Evolutionary conservation across 2,329 filamentous ascomycete genomes (phyloP), one percentile per base, ranked within the genome.

Genomic region (Fusarium sp.): DNA sequence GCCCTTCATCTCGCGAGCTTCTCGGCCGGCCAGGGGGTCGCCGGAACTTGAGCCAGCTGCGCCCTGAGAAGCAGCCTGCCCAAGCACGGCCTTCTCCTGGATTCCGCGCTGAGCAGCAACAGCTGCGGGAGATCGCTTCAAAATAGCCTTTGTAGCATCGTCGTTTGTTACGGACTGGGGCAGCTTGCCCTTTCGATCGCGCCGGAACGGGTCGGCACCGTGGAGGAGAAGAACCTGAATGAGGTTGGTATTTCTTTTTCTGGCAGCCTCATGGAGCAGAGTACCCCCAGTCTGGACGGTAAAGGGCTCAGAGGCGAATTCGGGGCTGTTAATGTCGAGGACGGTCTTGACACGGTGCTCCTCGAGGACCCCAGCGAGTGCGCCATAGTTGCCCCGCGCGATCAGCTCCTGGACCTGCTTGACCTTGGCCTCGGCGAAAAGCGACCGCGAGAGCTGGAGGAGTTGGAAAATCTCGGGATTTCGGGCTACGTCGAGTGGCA

Each of bases 111-210:
- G 96, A 1, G 96, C 96, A 13, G 93, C 94, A 7, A 96, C 93
- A 6, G 96, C 96, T 11, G 96, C 96, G 6, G 96, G 96, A 0
- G 95, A 98, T 75, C 90, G 93, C 82, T 98, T 99, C 51, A 99
- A 83, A 76, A 99, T 95, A 9, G 91, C 89, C 63, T 91, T 89
- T 14, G 93, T 97, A 64, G 88, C 88, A 76, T 99, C 96, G 78
- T 99, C 96, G 77, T 96, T 97, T 57, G 96, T 98, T 49, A 97
- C 91, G 79, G 97, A 95, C 77, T 99, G 96, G 3, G 96, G 93
- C 31, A 99, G 85, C 80, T 97, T 98, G 53, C 96, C 96, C 81
- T 93, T 97, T 74, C 93, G 92, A 80, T 99, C 96, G 65, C 96
- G 89, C 61, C 93, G 90, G 81, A 99, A 99, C 0, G 96, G 96